A percentile compares a stretch with the other conserved stretches of the same genome.
Conservation (phyloP, 495 filamentous ascomycete species). For the Talaromyces trachyspermus region DNA sequence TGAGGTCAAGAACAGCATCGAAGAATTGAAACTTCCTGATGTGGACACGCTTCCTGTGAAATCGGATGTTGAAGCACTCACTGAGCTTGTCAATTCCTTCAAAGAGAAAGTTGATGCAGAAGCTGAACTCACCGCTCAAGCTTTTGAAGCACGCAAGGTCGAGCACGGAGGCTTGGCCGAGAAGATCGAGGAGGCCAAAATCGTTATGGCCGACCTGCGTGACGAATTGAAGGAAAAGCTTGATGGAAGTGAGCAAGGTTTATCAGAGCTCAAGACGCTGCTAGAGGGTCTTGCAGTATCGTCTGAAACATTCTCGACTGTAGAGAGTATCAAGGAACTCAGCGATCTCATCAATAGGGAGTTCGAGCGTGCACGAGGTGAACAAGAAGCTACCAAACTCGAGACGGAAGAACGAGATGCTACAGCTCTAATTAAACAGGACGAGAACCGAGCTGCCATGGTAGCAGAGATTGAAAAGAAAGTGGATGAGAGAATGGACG, state of each 20-base stretch:
- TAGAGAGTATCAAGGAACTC: constrained; percentile 67
- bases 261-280: constrained; percentile 50
- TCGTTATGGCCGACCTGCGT: constrained; percentile 50
- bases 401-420: constrained; percentile 74
- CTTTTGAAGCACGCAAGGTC: constrained; percentile 67
- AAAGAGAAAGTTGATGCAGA: constrained; percentile 60
- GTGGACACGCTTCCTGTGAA: constrained; percentile 56
- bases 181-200: constrained; percentile 52
- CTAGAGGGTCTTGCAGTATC: constrained; percentile 56
- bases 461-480: constrained; percentile 53
- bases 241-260: constrained; percentile 46
- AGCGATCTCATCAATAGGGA: constrained; percentile 71
- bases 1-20: constrained; percentile 69
- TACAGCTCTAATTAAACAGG: constrained; percentile 59
- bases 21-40: constrained; percentile 61
- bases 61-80: constrained; percentile 55
- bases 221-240: constrained; percentile 59
- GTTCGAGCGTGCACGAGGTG: constrained; percentile 68
- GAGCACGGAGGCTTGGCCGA: constrained; percentile 53
- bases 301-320: constrained; percentile 49
- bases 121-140: constrained; percentile 65
- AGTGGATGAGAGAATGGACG: constrained; percentile 71
- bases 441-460: constrained; percentile 50
- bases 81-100: constrained; percentile 62
- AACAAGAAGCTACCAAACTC: constrained; percentile 59